Conservation (phyloP, 495 filamentous ascomycete genomes). For the Xylaria scruposa region DNA sequence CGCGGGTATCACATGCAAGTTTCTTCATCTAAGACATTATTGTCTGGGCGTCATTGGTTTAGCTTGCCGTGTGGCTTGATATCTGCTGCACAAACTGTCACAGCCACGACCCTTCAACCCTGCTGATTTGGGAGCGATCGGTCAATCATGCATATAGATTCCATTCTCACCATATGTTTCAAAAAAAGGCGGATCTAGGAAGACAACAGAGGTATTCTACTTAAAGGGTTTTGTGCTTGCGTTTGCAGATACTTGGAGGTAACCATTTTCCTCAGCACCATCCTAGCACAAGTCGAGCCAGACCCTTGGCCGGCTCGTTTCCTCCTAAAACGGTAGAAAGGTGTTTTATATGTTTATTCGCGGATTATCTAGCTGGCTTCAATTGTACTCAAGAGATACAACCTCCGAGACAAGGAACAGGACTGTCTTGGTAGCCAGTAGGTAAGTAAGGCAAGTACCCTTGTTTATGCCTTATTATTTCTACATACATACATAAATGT, state of each 20-base stretch:
- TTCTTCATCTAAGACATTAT: background rate
- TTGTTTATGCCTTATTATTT: background rate
- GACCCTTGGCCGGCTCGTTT: background rate
- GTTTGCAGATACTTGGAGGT: constrained; percentile 9
- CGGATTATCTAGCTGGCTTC: background rate
- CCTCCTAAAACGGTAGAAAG: background rate
- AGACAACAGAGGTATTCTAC: background rate
- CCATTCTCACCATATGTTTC: background rate
- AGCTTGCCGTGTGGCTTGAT: constrained; percentile 2
- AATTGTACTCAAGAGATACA: background rate
- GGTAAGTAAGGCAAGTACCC: background rate
- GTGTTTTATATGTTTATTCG: background rate
- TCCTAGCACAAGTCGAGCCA: background rate
- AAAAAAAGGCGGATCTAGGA: background rate
- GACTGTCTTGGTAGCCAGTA: background rate
- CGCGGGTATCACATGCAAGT: background rate
- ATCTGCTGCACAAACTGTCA: background rate
- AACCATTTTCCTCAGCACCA: background rate
- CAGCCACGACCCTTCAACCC: background rate
- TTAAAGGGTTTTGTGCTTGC: background rate
- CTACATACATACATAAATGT: background rate
- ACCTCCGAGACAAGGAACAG: background rate
- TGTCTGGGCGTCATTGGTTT: background rate
- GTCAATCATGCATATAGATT: background rate
- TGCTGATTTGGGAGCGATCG: background rate